A percentile compares a stretch with the other conserved stretches of the same genome.
These are phyloP conservation scores for Teunomyces kruisii DNA, from an alignment of 805 yeast species.

Conservation along the genomic window DNA sequence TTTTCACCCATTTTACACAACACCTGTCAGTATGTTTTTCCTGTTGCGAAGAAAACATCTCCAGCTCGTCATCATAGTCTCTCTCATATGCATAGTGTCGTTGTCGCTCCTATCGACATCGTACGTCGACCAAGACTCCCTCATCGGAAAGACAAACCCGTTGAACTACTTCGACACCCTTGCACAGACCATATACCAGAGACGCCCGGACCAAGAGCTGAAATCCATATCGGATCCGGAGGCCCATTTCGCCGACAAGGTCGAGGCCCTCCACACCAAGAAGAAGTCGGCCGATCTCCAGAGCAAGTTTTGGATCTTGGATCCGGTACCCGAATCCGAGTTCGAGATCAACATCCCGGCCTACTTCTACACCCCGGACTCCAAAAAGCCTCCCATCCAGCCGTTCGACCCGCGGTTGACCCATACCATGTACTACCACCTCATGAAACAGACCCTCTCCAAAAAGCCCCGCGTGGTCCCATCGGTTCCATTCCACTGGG, in stretches of 20 bases:
- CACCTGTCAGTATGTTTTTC: conserved; percentile 8
- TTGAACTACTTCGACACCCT: conserved; percentile 16
- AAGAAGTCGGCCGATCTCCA: conserved; percentile 21
- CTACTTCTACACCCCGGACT: conserved; percentile 9
- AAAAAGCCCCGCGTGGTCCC: conserved; percentile 15
- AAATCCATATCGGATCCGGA: conserved; percentile 3
- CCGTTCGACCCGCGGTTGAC: conserved; percentile 30
- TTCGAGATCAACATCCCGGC: conserved; percentile 9
- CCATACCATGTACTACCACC: conserved; percentile 19
- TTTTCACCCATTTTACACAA: too few relatives aligned
- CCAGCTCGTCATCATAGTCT: conserved; percentile 13
- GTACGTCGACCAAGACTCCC: background rate
- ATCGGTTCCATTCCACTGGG: conserved; percentile 49
- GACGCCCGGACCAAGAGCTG: conserved; percentile 1
- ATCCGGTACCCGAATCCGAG: conserved; percentile 3
- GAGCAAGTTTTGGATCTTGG: conserved; percentile 18
- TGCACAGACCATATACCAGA: conserved; percentile 10
- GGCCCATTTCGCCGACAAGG: conserved; percentile 6
- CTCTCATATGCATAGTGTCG: conserved; percentile 14
- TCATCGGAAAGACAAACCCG: background rate
- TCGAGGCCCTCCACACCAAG: conserved; percentile 14
- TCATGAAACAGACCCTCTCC: conserved; percentile 7
- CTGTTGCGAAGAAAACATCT: conserved; percentile 15
- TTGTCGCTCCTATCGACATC: conserved; percentile 10
- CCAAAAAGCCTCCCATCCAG: conserved; percentile 15